Base-by-base conservation (phyloP, 2,329 filamentous ascomycete genomes). In the Beauveria australis region DNA sequence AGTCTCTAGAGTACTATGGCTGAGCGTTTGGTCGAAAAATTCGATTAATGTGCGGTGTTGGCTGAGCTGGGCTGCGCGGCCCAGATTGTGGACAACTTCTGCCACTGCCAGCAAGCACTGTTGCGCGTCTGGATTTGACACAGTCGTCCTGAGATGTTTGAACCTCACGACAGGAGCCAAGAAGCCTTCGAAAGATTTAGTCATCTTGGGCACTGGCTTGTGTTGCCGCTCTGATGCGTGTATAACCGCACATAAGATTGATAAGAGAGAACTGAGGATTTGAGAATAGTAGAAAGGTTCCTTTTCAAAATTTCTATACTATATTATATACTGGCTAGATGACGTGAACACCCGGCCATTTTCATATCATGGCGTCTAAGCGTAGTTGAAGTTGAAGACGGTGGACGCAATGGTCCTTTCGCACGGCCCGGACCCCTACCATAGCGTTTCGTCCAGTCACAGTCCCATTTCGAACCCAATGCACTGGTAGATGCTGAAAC, bases 141-240 rank as follows among this genome's bases (percentile, higher is more conserved):
- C 12, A 5, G n/a, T 18, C 5, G 41, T 22, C 26, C 8, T 18
- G 5, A 55, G 53, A 1, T 33, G 24, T 14, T 22, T 33, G 40
- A 55, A 55, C 24, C 40, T 28, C 40, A 55, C 41, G 24, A 46
- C 40, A 28, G 53, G 24, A 8, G 40, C 41, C 24, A 55, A 16
- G n/a, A 22, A 46, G 4, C 53, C 53, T 19, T 55, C 53, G 7
- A 7, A 9, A 46, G 53, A 55, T 44, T 55, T 44, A 2, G 40
- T 46, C 53, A 46, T 55, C 52, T 74, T 62, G 40, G 71, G 67
- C 69, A 12, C 10, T 16, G 5, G 33, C 33, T 1, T 28, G 14
- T 12, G 16, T 24, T 5, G 33, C 12, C 19, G 28, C 51, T 19
- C 4, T n/a, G 37, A 37, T 12, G 22, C 19, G 19, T 19, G 33